These are phyloP conservation scores for Claviceps arundinis DNA, from an alignment of 2,329 filamentous ascomycete species.

Conservation along the genomic window DNA sequence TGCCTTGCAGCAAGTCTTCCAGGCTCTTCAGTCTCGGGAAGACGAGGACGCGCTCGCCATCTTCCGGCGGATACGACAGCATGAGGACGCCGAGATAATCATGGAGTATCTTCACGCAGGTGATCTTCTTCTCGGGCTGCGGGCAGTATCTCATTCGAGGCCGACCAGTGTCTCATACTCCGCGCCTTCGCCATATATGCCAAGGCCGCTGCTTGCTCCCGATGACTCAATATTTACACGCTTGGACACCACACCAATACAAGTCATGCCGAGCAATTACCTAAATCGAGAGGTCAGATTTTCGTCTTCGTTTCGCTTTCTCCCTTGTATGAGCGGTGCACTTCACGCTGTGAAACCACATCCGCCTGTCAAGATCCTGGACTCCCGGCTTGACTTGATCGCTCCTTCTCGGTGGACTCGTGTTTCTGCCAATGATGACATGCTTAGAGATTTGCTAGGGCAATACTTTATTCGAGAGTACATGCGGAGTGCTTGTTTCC, in stretches of 20 bases:
- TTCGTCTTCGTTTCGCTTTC: neutral
- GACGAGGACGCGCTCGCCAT: neutral
- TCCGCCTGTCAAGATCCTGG: neutral
- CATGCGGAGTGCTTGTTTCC: neutral
- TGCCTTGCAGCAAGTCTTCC: neutral
- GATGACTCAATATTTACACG: neutral
- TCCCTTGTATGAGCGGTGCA: neutral
- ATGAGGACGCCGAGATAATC: neutral
- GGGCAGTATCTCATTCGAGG: neutral
- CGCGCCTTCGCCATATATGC: neutral
- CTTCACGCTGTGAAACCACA: neutral
- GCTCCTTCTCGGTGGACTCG: neutral
- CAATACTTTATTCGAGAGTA: neutral
- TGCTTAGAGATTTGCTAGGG: neutral
- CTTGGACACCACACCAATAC: neutral
- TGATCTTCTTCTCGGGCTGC: conserved; percentile 1
- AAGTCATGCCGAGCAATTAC: neutral
- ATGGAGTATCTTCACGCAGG: neutral
- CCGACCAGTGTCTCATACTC: neutral
- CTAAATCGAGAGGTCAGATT: neutral
- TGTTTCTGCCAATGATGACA: neutral
- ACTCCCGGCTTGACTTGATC: neutral
- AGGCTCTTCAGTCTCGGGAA: neutral
- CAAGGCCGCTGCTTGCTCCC: neutral
- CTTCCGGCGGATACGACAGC: neutral